Percentiles rank a stretch among this genome's conserved stretches.
These are phyloP conservation scores for Syzygium oleosum DNA, from an alignment of 345 rosid genomes.

Conservation along the genomic window DNA sequence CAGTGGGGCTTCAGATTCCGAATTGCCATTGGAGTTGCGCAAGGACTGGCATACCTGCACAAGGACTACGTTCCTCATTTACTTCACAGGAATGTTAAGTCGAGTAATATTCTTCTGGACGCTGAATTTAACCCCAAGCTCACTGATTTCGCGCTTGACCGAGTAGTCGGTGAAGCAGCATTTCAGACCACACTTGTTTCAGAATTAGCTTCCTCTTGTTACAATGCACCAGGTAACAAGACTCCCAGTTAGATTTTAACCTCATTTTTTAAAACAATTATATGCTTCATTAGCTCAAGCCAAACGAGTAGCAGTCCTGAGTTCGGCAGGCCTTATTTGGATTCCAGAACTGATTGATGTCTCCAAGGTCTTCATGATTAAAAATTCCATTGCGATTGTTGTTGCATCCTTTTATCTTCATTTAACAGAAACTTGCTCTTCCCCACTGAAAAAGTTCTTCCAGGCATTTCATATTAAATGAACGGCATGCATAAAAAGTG, in stretches of 20 bases:
- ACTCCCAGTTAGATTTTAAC: neutral
- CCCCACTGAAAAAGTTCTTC: no score
- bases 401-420: neutral
- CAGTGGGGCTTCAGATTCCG: slow-evolving; percentile 67
- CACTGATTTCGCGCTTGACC: slow-evolving; percentile 68
- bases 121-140: slow-evolving; percentile 68
- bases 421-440: neutral
- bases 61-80: slow-evolving; percentile 66
- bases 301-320: neutral
- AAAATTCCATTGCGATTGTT: neutral
- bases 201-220: slow-evolving; percentile 51
- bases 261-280: neutral
- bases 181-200: slow-evolving; percentile 54
- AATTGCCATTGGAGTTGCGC: slow-evolving; percentile 82
- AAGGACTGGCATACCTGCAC: slow-evolving; percentile 73
- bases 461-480: no score
- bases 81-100: slow-evolving; percentile 75
- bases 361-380: neutral
- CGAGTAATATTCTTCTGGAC: slow-evolving; percentile 71
- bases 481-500: neutral
- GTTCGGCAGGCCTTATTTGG: neutral
- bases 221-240: slow-evolving; percentile 65
- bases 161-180: slow-evolving; percentile 69
- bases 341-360: neutral
- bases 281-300: neutral